Conservation (phyloP, 352 stramenopile species). For the Thalassiosira ordinaria region DNA sequence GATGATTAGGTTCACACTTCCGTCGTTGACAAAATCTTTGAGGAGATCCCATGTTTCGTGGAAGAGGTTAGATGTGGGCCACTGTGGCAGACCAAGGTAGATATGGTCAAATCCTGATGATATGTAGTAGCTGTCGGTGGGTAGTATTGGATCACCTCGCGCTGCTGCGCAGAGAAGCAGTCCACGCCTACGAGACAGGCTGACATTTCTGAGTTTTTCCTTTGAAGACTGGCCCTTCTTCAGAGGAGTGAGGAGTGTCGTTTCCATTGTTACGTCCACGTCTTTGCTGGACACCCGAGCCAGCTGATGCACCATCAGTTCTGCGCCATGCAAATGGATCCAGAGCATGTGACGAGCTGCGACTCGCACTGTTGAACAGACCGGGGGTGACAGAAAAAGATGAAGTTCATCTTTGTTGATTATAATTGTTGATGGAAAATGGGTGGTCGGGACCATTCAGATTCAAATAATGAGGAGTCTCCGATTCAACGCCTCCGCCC, state of each 20-base stretch:
- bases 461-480: too few species aligned
- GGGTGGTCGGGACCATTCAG: constrained; percentile 12
- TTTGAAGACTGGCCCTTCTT: background rate
- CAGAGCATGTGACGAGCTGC: too few species aligned
- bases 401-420: too few species aligned
- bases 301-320: too few species aligned
- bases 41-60: constrained; percentile 4
- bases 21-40: constrained; percentile 9
- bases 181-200: constrained; percentile 24
- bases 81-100: constrained; percentile 15
- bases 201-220: constrained; percentile 3
- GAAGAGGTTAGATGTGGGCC: constrained; percentile 11
- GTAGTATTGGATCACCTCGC: constrained; percentile 19
- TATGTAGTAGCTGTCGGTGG: too few species aligned
- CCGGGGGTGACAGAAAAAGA: too few species aligned
- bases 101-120: constrained; percentile 9
- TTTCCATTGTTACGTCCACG: too few species aligned
- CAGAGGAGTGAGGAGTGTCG: too few species aligned
- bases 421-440: constrained; percentile 11
- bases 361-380: constrained; percentile 10
- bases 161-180: constrained; percentile 22
- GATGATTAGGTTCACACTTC: constrained; percentile 12
- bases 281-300: too few species aligned
- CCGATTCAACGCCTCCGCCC: too few species aligned
- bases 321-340: too few species aligned